Base-by-base conservation (phyloP, 2,329 filamentous ascomycete genomes). In the Curvularia eragrostidis region DNA sequence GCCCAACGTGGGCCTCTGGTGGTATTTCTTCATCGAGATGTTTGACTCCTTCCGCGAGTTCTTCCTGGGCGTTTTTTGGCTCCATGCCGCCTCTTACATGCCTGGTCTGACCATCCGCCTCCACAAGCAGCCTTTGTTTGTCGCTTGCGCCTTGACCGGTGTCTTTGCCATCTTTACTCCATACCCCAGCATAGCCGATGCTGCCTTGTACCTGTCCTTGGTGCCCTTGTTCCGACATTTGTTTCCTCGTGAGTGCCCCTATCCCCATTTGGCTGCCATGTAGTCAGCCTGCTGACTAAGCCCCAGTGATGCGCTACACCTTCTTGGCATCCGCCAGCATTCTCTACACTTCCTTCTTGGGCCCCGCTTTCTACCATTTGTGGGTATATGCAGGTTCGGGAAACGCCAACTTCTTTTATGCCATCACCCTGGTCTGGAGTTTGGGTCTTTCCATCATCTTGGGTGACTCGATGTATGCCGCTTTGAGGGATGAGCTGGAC, bases 21-120 rank as follows among this genome's bases (percentile, higher is more conserved):
- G 95, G 95, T 99, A 99, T 79, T 99, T 99, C 80, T 98, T 99
- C 75, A 96, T 96, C 66, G 94, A 99, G 75, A 99, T 99, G 88
- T 99, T 99, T 75, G 95, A 99, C 79, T 94, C 93, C 1, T 99
- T 99, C 84, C 87, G 95, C 38, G 89, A 90, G 67, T 99, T 99
- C 83, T 99, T 98, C 83, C 85, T 99, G 3, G 95, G 91, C 53
- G 93, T 99, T 48, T 99, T 99, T 80, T 98, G 96, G 93, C 85
- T 99, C 59, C 95, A 99, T 74, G 87, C 98, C 56, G 87, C 90
- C 0, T 90, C 91, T 38, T 99, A 99, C 77, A 91, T 96, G 34
- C 90, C 90, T 15, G 94, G 91, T 0, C 81, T 99, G 41, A 92
- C 89, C 12, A 84, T 97, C 54, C 89, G 94, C 56, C 81, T 99